These are phyloP conservation scores for Leishmania major DNA, from an alignment of 208 protist genomes.

Conservation along the genomic window DNA sequence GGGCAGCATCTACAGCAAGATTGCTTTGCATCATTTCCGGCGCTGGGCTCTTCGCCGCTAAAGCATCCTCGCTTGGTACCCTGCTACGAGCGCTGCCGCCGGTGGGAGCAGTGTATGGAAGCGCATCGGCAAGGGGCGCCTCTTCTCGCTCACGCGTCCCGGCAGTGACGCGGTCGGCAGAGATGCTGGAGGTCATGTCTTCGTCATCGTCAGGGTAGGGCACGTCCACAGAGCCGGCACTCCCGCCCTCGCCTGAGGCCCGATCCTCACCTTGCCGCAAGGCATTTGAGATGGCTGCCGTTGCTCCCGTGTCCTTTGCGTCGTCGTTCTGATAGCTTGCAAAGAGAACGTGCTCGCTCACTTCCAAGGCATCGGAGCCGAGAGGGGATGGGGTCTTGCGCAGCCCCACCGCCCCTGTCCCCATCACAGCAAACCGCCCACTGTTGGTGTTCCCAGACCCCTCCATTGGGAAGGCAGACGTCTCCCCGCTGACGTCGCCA, in stretches of 20 bases:
- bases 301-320: background rate
- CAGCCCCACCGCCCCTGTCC: constrained; percentile 12
- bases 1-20: background rate
- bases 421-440: background rate
- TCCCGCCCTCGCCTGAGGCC: background rate
- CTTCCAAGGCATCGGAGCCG: background rate
- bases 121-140: background rate
- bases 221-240: background rate
- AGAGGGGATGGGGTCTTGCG: constrained; percentile 24
- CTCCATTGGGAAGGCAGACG: background rate
- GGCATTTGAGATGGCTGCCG: background rate
- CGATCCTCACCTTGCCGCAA: background rate
- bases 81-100: background rate
- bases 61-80: background rate
- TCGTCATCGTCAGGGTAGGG: background rate
- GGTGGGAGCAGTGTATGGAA: background rate
- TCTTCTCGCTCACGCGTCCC: constrained; percentile 1
- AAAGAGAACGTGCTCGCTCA: constrained; percentile 5
- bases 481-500: background rate
- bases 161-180: constrained; percentile 5
- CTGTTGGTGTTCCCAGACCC: background rate
- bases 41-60: background rate
- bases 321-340: background rate
- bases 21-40: background rate
- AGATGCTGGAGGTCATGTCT: background rate